A percentile compares a stretch with the other conserved stretches of the same genome.
Conservation (phyloP, 768 basidiomycete species). For the Termitomyces sp. region DNA sequence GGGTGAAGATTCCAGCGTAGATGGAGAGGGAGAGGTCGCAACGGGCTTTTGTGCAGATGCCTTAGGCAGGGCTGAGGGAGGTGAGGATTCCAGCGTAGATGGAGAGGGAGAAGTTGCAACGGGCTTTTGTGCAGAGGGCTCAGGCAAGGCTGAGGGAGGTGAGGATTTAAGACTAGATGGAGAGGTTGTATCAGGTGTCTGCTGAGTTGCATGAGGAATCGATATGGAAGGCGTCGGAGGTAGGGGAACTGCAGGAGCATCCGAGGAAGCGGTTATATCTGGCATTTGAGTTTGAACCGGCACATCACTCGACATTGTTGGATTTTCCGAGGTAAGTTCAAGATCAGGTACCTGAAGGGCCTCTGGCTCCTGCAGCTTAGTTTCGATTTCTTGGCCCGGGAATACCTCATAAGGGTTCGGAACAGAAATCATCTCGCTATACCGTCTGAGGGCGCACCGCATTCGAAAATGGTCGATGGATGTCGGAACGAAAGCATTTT, state of each 20-base stretch:
- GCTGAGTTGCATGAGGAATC: neutral
- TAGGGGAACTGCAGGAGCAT: neutral
- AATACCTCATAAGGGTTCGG: constrained; percentile 23
- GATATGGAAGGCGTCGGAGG: neutral
- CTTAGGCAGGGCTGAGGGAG: neutral
- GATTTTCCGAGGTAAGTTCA: constrained; percentile 6
- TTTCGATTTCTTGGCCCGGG: neutral
- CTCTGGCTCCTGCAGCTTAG: constrained; percentile 12
- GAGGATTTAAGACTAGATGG: too few relatives aligned
- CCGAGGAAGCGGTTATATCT: neutral
- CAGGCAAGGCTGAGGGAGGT: neutral
- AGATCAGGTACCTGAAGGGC: constrained; percentile 7
- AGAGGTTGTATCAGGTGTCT: neutral
- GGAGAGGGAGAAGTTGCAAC: neutral
- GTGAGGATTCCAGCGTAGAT: neutral
- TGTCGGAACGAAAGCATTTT: constrained; percentile 18
- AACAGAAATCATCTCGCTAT: constrained; percentile 12
- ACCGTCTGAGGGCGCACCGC: constrained; percentile 22
- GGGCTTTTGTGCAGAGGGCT: neutral
- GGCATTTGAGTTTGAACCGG: neutral
- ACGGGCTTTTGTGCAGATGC: neutral
- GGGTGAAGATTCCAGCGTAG: neutral
- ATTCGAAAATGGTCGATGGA: constrained; percentile 23
- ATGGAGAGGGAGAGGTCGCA: neutral
- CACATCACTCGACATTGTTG: constrained; percentile 8